Evolutionary conservation across 169 alveolate genomes (phyloP).

Genomic region (Cryptosporidium sp.): DNA sequence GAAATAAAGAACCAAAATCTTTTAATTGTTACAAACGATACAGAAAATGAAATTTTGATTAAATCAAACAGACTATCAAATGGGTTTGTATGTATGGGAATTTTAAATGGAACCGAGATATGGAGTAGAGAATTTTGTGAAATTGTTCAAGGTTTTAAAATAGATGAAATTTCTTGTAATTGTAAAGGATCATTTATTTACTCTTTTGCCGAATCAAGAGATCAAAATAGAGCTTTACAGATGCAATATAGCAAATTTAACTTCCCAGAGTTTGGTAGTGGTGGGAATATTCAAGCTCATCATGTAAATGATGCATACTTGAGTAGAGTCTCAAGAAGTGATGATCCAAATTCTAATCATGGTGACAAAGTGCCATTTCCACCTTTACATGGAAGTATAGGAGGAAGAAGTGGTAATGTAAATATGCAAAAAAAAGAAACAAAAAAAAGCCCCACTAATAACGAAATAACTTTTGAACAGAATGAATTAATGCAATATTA

Average conservation of each 20-base stretch:
- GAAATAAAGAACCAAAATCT: not conserved
- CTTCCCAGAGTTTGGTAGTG: conserved; percentile 19
- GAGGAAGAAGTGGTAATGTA: conserved; percentile 10
- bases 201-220: conserved; percentile 2
- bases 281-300: not conserved
- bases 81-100: conserved; percentile 51
- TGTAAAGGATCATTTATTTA: conserved; percentile 63
- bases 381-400: conserved; percentile 26
- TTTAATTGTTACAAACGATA: conserved; percentile 20
- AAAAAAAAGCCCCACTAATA: not conserved
- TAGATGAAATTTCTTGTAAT: conserved; percentile 13
- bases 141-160: not conserved
- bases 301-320: conserved; percentile 18
- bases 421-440: not conserved
- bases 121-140: conserved; percentile 70
- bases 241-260: conserved; percentile 4
- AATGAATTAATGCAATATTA: conserved; percentile 18
- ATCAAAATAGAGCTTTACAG: conserved; percentile 15
- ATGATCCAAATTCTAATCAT: conserved; percentile 14
- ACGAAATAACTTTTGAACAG: not conserved
- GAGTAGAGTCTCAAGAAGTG: conserved; percentile 39
- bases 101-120: conserved; percentile 56
- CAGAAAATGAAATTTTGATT: conserved; percentile 38
- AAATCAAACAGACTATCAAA: conserved; percentile 14
- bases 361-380: conserved; percentile 57